phyloP scores from a whole-genome alignment of 2,329 filamentous ascomycete species.

The Diplocarpon rosae region DNA sequence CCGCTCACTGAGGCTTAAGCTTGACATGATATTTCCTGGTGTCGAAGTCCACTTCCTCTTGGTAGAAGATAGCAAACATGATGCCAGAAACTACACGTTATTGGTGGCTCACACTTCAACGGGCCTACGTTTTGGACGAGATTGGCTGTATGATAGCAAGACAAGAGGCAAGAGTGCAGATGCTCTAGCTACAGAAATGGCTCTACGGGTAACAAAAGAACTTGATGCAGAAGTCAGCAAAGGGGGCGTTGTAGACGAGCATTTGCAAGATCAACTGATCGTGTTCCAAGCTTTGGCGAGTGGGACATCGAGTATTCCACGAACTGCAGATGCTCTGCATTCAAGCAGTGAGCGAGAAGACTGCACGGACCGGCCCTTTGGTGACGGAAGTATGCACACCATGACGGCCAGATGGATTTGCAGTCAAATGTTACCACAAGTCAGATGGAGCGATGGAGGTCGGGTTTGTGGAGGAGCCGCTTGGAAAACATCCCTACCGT shows the following conservation, averaged over 20 bases:
- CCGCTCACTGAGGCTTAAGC: slow-evolving; percentile 30
- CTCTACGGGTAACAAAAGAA: slow-evolving; percentile 34
- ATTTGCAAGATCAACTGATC: slow-evolving; percentile 50
- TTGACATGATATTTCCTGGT: slow-evolving; percentile 34
- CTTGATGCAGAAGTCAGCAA: slow-evolving; percentile 35
- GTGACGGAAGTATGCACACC: slow-evolving; percentile 44
- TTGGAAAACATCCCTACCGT: slow-evolving; percentile 9
- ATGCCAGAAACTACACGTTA: slow-evolving; percentile 43
- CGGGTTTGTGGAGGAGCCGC: slow-evolving; percentile 38
- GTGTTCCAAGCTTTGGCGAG: slow-evolving; percentile 48
- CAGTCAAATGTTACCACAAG: slow-evolving; percentile 37
- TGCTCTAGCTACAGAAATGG: slow-evolving; percentile 30
- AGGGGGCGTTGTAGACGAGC: slow-evolving; percentile 41
- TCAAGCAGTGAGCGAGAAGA: slow-evolving; percentile 31
- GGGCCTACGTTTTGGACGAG: slow-evolving; percentile 38
- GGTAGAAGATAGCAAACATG: slow-evolving; percentile 40
- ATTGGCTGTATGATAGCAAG: slow-evolving; percentile 35
- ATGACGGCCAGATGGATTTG: slow-evolving; percentile 51
- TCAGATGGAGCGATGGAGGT: slow-evolving; percentile 41
- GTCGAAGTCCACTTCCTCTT: slow-evolving; percentile 35
- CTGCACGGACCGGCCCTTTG: slow-evolving; percentile 39
- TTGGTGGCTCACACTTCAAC: slow-evolving; percentile 41
- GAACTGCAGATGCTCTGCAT: slow-evolving; percentile 7
- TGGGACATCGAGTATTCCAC: slow-evolving; percentile 32
- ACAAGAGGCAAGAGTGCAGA: slow-evolving; percentile 21